Base-by-base conservation (phyloP, 768 basidiomycete genomes). In the Kwoniella sp. region DNA sequence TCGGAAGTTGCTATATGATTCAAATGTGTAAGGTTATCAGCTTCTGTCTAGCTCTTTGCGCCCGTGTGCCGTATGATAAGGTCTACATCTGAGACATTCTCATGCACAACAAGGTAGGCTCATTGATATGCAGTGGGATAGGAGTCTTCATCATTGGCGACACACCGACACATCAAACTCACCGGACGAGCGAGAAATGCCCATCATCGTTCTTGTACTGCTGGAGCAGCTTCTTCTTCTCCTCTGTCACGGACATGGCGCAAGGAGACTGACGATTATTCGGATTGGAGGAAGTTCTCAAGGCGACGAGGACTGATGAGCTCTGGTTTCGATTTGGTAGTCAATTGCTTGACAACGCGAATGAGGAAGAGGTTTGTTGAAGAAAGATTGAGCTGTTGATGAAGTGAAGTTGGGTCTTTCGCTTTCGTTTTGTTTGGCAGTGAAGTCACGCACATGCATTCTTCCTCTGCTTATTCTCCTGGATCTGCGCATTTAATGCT, bases 141-240 rank as follows among this genome's bases (percentile, higher is more conserved):
- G 9, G 20, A 9, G 38, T 41, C 38, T 9, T 9, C 38, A 41
- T 41, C n/a, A n/a, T n/a, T n/a, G n/a, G n/a, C n/a, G n/a, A n/a
- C n/a, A n/a, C 20, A n/a, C 4, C 4, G 15, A 12, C n/a, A 58
- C 5, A 58, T 25, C 30, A 29, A 22, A 74, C 79, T 59, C 78
- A 94, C 95, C 95, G 89, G 81, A 98, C 96, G 60, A 99, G 87
- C 23, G 92, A 93, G 82, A 99, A 99, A 83, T 99, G 96, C 23
- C 96, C 93, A 65, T 93, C 89, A 25, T 90, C 89, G 68, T 93
- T 88, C 71, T 89, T 86, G 53, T 86, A 74, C 54, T 80, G 79
- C 72, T 81, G 82, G 38, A 75, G 61, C 38, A 72, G 58, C 60
- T 80, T 79, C 65, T 76, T 73, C 69, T 76, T 78, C 70, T 81